phyloP scores from a whole-genome alignment of 805 yeast species.

The Suhomyces prunicola region DNA sequence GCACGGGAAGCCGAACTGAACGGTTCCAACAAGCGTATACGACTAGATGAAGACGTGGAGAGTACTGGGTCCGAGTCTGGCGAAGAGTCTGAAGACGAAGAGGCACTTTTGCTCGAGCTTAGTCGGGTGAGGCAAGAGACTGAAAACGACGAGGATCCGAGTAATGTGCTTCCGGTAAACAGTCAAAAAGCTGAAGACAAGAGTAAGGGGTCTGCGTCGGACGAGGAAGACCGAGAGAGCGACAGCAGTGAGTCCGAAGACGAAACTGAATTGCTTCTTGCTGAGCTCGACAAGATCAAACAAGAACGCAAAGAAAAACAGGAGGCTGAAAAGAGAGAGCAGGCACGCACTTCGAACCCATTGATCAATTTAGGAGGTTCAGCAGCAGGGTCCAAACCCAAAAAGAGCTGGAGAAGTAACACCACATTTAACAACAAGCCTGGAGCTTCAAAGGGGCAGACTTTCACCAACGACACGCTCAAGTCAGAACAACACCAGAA shows the following conservation, averaged over 20 bases:
- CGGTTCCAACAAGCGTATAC: neutral
- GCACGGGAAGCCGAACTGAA: constrained; percentile 10
- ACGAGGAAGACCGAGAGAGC: constrained; percentile 1
- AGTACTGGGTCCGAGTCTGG: neutral
- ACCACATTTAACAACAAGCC: constrained; percentile 19
- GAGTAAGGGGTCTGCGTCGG: neutral
- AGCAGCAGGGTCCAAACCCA: constrained; percentile 7
- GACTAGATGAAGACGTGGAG: neutral
- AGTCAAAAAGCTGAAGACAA: neutral
- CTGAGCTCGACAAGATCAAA: constrained; percentile 18
- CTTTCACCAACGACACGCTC: constrained; percentile 32
- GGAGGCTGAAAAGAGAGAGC: constrained; percentile 3
- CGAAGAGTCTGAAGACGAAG: constrained; percentile 3
- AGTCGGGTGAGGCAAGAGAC: neutral
- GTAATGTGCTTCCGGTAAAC: neutral
- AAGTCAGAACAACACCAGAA: constrained; percentile 34
- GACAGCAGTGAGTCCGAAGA: constrained; percentile 9
- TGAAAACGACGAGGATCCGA: neutral
- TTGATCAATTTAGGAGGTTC: constrained; percentile 2
- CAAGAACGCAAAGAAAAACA: constrained; percentile 9
- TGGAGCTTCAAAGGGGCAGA: constrained; percentile 1
- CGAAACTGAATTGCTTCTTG: constrained; percentile 18
- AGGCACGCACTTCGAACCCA: constrained; percentile 9
- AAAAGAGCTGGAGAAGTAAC: constrained; percentile 33
- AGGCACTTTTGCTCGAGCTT: constrained; percentile 3